Conservation (phyloP, 169 alveolate genomes). For the Toxoplasma gondii region DNA sequence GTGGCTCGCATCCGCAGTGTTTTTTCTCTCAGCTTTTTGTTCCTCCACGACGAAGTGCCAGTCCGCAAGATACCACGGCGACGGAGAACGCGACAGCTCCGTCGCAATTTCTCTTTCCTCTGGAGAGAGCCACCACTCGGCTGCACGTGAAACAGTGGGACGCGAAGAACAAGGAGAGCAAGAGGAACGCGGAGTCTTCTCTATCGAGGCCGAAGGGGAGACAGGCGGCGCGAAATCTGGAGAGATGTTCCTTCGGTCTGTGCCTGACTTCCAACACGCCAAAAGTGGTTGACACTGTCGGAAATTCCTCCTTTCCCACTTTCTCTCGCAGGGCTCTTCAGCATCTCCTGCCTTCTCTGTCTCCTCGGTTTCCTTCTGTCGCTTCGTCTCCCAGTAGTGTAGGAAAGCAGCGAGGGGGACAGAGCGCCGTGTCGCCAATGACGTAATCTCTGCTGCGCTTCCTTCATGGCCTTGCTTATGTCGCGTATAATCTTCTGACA, state of each 20-base stretch:
- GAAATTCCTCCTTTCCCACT: background rate
- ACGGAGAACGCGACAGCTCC: background rate
- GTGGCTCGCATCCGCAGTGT: background rate
- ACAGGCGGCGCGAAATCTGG: too few relatives aligned
- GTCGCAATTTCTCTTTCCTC: background rate
- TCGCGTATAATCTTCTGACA: too few relatives aligned
- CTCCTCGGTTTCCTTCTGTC: background rate
- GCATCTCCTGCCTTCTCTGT: background rate
- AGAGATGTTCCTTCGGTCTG: too few relatives aligned
- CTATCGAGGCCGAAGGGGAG: too few relatives aligned
- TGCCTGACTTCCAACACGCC: too few relatives aligned
- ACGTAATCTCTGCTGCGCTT: too few relatives aligned
- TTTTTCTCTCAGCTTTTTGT: background rate
- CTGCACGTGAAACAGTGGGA: too few relatives aligned
- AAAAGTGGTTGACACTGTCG: too few relatives aligned
- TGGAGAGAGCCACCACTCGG: background rate
- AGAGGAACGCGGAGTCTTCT: too few relatives aligned
- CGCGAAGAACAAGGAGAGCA: too few relatives aligned
- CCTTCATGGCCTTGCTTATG: too few relatives aligned
- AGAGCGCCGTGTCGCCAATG: background rate
- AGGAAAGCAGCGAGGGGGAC: background rate
- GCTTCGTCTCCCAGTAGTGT: background rate
- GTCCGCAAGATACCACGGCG: slow-evolving; percentile 6
- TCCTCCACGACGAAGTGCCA: slow-evolving; percentile 33
- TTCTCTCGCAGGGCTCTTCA: background rate